Base-by-base conservation (phyloP, 1,284 basidiomycete species). In the Grifola frondosa region DNA sequence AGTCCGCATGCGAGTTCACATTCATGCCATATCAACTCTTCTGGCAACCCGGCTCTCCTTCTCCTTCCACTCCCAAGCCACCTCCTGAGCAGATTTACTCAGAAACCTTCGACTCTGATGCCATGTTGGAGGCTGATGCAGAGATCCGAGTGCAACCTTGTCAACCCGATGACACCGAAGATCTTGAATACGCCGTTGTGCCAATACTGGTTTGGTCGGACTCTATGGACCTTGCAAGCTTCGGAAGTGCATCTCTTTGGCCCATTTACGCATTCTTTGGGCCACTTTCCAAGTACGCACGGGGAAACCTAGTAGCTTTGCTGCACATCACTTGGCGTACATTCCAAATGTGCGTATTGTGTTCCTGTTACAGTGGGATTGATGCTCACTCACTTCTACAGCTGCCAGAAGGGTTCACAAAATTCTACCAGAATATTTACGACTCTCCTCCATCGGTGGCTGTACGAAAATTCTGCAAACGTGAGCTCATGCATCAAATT, bases 271-370 rank as follows among this genome's bases (percentile, higher is more conserved):
- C 19, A 3, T 36, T 23, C 16, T 52, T 59, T 25, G 56, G 53
- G 1, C 55, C 54, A 19, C 43, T 43, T 15, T 50, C 49, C 7
- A 63, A 62, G 37, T 61, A 59, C 28, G 36, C 48, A 2, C 53
- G 58, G 0, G 32, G 38, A 12, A 52, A 20, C 59, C 55, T 2
- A 37, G 30, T 5, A 21, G 29, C 6, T 26, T 42, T 21, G 40
- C 50, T 6, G 40, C 40, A 5, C 50, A 58, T 35, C 42, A 43
- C 33, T 23, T 69, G 0, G 64, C 61, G 4, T 65, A 62, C 43
- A 48, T 68, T 3, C 64, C 64, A 2, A 52, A 52, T 5, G 60
- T 66, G 30, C 40, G 57, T 40, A 2, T 28, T 5, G 9, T 9
- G 11, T 25, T 16, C n/a, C n/a, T n/a, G n/a, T n/a, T n/a, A n/a